Evolutionary conservation across 495 filamentous ascomycete species (phyloP).

Genomic region (Xylaria castorea): DNA sequence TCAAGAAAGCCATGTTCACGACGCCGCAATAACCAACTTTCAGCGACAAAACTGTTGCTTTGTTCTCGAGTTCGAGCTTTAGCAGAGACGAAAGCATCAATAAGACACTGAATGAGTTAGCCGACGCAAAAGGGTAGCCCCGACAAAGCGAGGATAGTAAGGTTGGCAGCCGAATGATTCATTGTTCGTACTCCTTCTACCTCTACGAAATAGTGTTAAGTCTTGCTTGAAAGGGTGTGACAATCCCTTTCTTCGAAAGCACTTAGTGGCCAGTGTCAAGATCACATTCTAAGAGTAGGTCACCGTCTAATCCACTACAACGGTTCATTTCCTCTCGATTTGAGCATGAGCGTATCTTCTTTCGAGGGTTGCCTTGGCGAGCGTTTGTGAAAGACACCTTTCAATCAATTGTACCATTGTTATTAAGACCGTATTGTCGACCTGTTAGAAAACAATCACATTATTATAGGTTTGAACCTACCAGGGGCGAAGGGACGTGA

Average conservation of each 20-base stretch:
- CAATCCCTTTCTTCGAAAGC: not conserved
- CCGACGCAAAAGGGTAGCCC: conserved; percentile 12
- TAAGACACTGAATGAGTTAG: conserved; percentile 1
- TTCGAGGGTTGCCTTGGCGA: not conserved
- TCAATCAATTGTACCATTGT: not conserved
- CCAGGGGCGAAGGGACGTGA: not conserved
- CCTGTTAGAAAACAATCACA: not conserved
- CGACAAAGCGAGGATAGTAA: conserved; percentile 20
- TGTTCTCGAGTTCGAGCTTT: conserved; percentile 7
- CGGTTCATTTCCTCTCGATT: not conserved
- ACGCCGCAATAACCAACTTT: not conserved
- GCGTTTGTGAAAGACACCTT: not conserved
- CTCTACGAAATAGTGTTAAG: not conserved
- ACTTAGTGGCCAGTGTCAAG: not conserved
- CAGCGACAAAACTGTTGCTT: not conserved
- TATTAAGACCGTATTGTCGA: not conserved
- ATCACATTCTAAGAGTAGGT: not conserved
- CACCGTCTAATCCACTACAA: not conserved
- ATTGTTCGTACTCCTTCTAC: not conserved
- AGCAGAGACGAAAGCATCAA: conserved; percentile 26
- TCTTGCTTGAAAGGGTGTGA: not conserved
- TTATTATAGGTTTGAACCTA: not conserved
- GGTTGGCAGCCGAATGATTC: not conserved
- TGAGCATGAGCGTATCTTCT: not conserved
- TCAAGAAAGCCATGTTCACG: not conserved